phyloP scores from a whole-genome alignment of 345 rosid genomes.

The Euclidium syriacum region DNA sequence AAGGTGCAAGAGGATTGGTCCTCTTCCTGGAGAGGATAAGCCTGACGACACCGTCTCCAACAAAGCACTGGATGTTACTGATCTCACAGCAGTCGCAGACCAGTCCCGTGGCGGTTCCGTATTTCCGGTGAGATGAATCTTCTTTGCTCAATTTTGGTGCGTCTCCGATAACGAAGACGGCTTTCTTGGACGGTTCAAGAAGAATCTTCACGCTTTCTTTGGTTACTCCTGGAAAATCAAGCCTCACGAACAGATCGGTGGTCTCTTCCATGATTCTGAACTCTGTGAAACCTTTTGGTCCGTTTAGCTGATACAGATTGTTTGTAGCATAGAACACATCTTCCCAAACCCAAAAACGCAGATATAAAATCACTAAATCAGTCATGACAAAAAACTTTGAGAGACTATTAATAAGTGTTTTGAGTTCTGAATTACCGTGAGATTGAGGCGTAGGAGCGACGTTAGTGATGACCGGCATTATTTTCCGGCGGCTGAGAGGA shows the following conservation, averaged over 20 bases:
- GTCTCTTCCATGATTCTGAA: not conserved
- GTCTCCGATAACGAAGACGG: not conserved
- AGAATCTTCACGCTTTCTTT: not conserved
- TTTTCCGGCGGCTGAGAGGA: not conserved
- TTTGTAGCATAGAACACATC: slow-evolving; percentile 2
- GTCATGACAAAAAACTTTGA: too few species aligned
- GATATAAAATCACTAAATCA: too few species aligned
- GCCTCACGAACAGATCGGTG: not conserved
- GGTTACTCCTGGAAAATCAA: slow-evolving; percentile 2
- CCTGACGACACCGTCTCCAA: slow-evolving; percentile 10
- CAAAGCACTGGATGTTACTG: not conserved
- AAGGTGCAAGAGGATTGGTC: not conserved
- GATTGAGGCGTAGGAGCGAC: not conserved
- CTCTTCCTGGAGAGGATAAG: not conserved
- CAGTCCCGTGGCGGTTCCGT: not conserved
- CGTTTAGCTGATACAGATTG: slow-evolving; percentile 9
- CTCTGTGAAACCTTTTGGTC: slow-evolving; percentile 10
- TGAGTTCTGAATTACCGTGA: too few species aligned
- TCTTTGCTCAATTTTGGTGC: not conserved
- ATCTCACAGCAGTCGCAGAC: slow-evolving; percentile 8
- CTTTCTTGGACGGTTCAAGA: not conserved
- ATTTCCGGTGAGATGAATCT: not conserved
- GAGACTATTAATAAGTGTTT: too few species aligned
- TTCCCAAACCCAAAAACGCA: too few species aligned
- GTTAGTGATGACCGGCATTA: not conserved